Evolutionary conservation across 371 early-diverging fungal species (phyloP), one percentile per base, ranked within the genome.

Genomic region (Basidiobolus meristosporus): DNA sequence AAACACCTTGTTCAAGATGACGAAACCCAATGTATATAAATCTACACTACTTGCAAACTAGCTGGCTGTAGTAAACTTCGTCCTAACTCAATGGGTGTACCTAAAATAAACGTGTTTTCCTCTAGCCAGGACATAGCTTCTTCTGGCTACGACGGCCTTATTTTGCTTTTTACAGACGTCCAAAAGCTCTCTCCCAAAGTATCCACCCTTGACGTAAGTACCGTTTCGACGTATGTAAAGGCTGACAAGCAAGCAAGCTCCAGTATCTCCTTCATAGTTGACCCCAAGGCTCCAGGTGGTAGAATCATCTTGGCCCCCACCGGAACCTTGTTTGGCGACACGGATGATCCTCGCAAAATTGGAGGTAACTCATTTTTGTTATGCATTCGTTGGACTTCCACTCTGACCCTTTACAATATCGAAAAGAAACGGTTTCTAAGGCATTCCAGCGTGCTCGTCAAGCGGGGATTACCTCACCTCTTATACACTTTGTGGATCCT

Each of bases 331-430:
- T 45, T 51, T 40, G 70, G 68, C 35, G 86, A 88, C 48, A 65
- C 72, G 35, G 89, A 85, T 52, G 89, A 88, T 54, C 83, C 74
- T 19, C 71, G 89, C 47, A 74, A 75, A 40, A 73, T 64, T 53
- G 57, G 59, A 46, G 68, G 68, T 61, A 51, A 43, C 39, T 31
- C 6, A 2, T n/a, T n/a, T n/a, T n/a, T n/a, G n/a, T n/a, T n/a
- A n/a, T n/a, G n/a, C n/a, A n/a, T n/a, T n/a, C n/a, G n/a, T n/a
- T n/a, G 19, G 3, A 6, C 19, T 11, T 36, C 10, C 4, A 3
- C 14, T 6, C 15, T 17, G n/a, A 7, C 3, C 16, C 6, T 29
- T 19, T 15, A 16, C 18, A 16, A 15, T 21, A 3, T 16, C 3
- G 21, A 22, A 18, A 45, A 54, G 77, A 77, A 40, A 65, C 65